Conservation (phyloP, 1,284 basidiomycete species). For the Ganoderma sp. region DNA sequence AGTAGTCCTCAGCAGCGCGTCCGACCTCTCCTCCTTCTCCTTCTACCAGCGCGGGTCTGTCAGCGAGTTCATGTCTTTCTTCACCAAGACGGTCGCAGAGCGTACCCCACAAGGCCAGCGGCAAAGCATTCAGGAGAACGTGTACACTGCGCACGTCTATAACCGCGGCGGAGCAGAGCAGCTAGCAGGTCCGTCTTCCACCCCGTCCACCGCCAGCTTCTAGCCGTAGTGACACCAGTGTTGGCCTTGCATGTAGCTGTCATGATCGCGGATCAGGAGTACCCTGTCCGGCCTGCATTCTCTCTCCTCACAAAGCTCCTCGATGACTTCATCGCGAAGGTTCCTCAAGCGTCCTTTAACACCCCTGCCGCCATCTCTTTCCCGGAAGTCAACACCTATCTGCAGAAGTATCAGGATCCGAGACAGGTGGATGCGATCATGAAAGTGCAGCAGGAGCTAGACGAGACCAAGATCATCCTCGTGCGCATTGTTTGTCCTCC, state of each 20-base stretch:
- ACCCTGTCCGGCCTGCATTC: constrained; percentile 96
- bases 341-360: constrained; percentile 71
- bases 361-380: constrained; percentile 71
- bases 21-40: constrained; percentile 90
- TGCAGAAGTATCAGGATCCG: constrained; percentile 97
- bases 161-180: constrained; percentile 83
- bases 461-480: constrained; percentile 98
- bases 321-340: constrained; percentile 89
- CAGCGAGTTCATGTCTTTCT: constrained; percentile 89
- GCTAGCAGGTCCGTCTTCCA: constrained; percentile 67
- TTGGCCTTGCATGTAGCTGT: constrained; percentile 60
- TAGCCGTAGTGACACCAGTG: neutral
- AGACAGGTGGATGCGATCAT: constrained; percentile 98
- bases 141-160: constrained; percentile 93
- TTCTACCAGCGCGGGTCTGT: constrained; percentile 92
- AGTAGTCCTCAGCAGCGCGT: constrained; percentile 76
- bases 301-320: constrained; percentile 93
- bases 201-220: too few species aligned
- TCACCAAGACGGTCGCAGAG: constrained; percentile 92
- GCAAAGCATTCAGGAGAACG: constrained; percentile 95
- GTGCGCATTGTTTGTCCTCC: constrained; percentile 50
- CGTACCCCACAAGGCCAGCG: constrained; percentile 86
- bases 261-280: constrained; percentile 94
- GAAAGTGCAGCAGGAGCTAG: constrained; percentile 97
- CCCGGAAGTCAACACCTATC: constrained; percentile 80